Evolutionary conservation across 768 basidiomycete genomes (phyloP).

Genomic region (Butyriboletus loyo): DNA sequence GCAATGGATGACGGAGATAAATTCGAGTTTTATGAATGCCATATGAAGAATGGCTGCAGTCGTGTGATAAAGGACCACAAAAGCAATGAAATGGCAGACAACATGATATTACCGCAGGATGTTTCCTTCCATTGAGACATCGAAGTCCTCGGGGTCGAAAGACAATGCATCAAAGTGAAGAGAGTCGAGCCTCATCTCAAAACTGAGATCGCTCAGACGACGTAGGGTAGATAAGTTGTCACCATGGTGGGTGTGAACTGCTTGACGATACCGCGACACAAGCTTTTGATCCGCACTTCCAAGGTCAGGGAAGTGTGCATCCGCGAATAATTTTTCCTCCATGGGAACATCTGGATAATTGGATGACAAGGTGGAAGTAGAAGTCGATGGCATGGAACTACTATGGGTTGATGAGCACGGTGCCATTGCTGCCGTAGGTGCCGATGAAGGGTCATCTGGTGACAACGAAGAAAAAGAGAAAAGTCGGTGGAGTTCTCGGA

Average conservation of each 20-base stretch:
- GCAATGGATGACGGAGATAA: background rate
- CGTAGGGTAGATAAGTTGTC: background rate
- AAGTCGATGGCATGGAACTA: constrained; percentile 2
- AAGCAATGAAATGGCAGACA: background rate
- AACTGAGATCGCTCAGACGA: constrained; percentile 39
- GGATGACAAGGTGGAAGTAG: constrained; percentile 14
- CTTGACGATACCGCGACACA: constrained; percentile 2
- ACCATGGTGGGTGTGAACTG: background rate
- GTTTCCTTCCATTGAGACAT: constrained; percentile 22
- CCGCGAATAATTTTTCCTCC: constrained; percentile 15
- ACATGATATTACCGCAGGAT: constrained; percentile 11
- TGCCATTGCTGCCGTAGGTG: background rate
- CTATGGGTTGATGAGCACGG: background rate
- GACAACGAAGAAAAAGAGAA: constrained; percentile 28
- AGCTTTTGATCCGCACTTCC: constrained; percentile 18
- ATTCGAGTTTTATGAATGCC: constrained; percentile 9
- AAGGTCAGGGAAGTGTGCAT: constrained; percentile 19
- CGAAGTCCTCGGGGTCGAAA: constrained; percentile 61
- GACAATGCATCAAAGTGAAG: constrained; percentile 70
- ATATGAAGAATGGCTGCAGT: background rate
- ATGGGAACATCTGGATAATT: constrained; percentile 15
- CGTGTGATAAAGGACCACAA: background rate
- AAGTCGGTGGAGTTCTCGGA: constrained; percentile 36
- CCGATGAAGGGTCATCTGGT: constrained; percentile 4
- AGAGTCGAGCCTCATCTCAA: constrained; percentile 70